Evolutionary conservation across 2,329 filamentous ascomycete species (phyloP).

Genomic region (Didymella arachidicola): DNA sequence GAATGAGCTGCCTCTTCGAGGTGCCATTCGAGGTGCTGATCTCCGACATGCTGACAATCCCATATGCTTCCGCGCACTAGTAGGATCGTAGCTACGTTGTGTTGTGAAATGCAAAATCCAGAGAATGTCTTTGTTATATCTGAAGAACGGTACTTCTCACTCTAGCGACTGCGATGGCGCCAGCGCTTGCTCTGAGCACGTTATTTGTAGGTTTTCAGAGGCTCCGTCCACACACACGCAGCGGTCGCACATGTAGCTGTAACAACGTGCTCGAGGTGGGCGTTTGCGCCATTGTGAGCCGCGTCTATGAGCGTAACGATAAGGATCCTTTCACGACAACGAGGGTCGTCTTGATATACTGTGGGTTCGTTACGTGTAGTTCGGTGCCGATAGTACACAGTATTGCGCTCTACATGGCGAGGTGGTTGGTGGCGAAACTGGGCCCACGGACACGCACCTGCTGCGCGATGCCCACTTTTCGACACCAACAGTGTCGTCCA

Average conservation of each 20-base stretch:
- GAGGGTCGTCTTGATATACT: neutral
- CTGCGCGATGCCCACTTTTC: neutral
- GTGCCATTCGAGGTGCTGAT: neutral
- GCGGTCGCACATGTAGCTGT: neutral
- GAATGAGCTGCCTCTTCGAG: neutral
- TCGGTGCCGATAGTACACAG: neutral
- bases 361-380: too few relatives aligned
- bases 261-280: constrained; percentile 2
- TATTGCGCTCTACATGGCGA: neutral
- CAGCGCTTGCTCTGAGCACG: neutral
- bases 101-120: neutral
- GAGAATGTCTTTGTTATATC: neutral
- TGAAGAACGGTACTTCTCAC: too few relatives aligned
- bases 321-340: neutral
- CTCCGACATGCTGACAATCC: neutral
- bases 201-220: neutral
- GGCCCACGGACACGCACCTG: neutral
- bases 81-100: neutral
- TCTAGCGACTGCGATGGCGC: neutral
- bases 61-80: too few relatives aligned
- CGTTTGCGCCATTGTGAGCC: constrained; percentile 5
- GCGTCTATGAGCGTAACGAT: neutral
- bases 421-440: neutral
- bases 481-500: neutral
- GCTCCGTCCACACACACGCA: neutral